Evolutionary conservation across 768 basidiomycete species (phyloP).

Genomic region (Serendipita sp.): DNA sequence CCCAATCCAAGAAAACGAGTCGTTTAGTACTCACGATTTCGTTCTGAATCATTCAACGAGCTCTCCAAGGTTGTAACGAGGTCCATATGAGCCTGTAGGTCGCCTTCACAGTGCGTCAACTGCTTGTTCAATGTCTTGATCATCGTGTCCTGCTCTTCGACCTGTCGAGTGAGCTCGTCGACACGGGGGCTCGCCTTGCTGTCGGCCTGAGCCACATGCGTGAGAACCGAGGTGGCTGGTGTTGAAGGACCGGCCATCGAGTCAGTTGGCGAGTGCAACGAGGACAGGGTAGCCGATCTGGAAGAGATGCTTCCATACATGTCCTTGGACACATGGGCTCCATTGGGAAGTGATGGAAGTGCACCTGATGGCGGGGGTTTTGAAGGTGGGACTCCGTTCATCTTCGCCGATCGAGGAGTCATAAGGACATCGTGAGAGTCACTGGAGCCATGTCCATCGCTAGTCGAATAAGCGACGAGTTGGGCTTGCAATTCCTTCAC

Average conservation of each 20-base stretch:
- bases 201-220: conserved; percentile 28
- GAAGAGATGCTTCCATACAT: conserved; percentile 49
- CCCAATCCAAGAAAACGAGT: neutral
- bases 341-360: conserved; percentile 60
- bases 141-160: conserved; percentile 79
- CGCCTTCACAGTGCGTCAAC: conserved; percentile 80
- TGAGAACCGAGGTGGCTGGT: conserved; percentile 22
- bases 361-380: conserved; percentile 81
- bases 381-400: conserved; percentile 43
- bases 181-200: conserved; percentile 40
- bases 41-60: conserved; percentile 80
- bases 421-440: conserved; percentile 10
- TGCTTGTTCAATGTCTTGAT: conserved; percentile 91
- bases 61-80: conserved; percentile 70
- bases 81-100: conserved; percentile 84
- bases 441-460: conserved; percentile 10
- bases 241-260: conserved; percentile 36
- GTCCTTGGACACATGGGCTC: conserved; percentile 22
- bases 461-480: conserved; percentile 10
- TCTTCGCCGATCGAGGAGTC: conserved; percentile 24
- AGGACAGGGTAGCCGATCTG: conserved; percentile 30
- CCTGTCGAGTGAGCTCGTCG: conserved; percentile 56
- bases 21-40: conserved; percentile 51
- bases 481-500: conserved; percentile 71
- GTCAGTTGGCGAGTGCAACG: conserved; percentile 46